Percentiles rank a stretch among this genome's conserved stretches.
Evolutionary conservation across 2,329 filamentous ascomycete genomes (phyloP).

Genomic region (Aspergillus tanneri): DNA sequence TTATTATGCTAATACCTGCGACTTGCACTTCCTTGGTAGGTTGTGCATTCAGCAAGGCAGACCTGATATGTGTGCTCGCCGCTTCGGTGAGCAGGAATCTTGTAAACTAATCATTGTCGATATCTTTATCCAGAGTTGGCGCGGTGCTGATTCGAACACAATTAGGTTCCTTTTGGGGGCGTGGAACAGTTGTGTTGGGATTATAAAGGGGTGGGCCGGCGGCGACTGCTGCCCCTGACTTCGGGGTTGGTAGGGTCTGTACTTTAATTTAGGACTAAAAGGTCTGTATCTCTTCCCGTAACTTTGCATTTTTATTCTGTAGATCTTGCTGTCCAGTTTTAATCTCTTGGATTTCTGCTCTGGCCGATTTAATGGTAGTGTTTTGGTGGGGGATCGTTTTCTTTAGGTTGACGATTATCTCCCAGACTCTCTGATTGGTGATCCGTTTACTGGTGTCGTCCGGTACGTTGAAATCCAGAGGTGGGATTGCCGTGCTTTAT

Average conservation of each 20-base stretch:
- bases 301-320: not conserved
- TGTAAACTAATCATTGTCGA: not conserved
- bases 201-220: too few relatives aligned
- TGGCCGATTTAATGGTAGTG: not conserved
- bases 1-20: conserved; percentile 17
- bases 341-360: not conserved
- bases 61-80: not conserved
- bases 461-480: too few relatives aligned
- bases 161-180: too few relatives aligned
- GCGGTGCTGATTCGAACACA: not conserved
- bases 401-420: not conserved
- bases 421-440: not conserved
- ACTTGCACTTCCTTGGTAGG: conserved; percentile 16
- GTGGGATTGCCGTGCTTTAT: too few relatives aligned
- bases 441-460: not conserved
- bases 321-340: too few relatives aligned
- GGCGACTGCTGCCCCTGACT: not conserved
- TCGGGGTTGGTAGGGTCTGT: not conserved
- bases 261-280: not conserved
- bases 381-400: not conserved
- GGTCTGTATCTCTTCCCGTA: not conserved
- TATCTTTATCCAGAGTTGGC: not conserved
- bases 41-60: not conserved
- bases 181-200: not conserved
- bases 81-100: not conserved